phyloP scores from a whole-genome alignment of 2,329 filamentous ascomycete genomes.

The Aspergillus awamori region DNA sequence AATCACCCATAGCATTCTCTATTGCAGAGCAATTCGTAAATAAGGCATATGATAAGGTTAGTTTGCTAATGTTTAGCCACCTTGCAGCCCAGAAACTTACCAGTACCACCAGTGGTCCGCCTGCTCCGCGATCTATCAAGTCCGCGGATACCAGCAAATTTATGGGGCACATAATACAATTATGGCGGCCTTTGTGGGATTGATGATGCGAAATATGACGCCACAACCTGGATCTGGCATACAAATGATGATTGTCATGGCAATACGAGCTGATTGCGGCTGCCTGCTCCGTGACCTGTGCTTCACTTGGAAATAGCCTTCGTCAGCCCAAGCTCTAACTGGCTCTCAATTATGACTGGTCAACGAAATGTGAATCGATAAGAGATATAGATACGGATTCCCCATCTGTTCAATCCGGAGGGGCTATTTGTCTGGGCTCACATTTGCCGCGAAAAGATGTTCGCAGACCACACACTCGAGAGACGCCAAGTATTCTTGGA shows the following conservation, averaged over 20 bases:
- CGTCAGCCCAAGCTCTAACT: background rate
- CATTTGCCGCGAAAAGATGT: background rate
- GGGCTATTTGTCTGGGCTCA: background rate
- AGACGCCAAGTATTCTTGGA: slow-evolving; percentile 17
- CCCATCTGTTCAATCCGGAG: background rate
- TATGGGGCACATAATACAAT: too few species aligned
- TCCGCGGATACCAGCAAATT: too few species aligned
- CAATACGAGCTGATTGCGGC: slow-evolving; percentile 2
- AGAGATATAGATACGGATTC: background rate
- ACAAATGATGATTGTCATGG: background rate
- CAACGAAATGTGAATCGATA: background rate
- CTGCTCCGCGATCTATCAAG: too few species aligned
- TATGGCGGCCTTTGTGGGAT: background rate
- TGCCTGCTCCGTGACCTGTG: background rate
- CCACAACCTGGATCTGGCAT: background rate
- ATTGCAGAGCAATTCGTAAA: too few species aligned
- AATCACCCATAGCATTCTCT: too few species aligned
- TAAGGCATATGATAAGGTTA: too few species aligned
- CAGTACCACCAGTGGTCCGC: too few species aligned
- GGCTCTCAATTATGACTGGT: background rate
- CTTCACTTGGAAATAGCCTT: background rate
- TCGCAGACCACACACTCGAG: background rate
- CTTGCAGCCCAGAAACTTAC: too few species aligned
- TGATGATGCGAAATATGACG: background rate
- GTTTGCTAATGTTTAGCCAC: too few species aligned